These are phyloP conservation scores for Candida silvicultrix DNA, from an alignment of 805 yeast species.

Conservation along the genomic window DNA sequence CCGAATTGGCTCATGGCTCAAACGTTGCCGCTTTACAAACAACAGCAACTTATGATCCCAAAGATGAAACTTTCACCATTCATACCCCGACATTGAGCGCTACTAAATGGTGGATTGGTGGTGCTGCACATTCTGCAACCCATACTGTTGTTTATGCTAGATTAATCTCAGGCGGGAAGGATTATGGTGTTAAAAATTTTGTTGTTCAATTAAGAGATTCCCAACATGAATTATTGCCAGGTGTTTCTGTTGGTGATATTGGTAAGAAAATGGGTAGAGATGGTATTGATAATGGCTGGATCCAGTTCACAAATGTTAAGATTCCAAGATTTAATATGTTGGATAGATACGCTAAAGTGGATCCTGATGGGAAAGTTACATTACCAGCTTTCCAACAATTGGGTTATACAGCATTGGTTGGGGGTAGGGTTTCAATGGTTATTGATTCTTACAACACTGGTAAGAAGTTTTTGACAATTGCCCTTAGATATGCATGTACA, in stretches of 20 bases:
- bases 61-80: slow-evolving; percentile 61
- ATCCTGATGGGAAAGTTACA: slow-evolving; percentile 61
- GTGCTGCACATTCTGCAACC: slow-evolving; percentile 92
- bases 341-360: slow-evolving; percentile 70
- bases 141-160: slow-evolving; percentile 86
- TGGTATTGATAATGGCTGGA: slow-evolving; percentile 96
- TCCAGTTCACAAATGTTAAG: slow-evolving; percentile 77
- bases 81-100: slow-evolving; percentile 89
- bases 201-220: slow-evolving; percentile 84
- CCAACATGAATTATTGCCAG: slow-evolving; percentile 68
- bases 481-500: slow-evolving; percentile 81
- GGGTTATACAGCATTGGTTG: slow-evolving; percentile 79
- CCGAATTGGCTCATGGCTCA: slow-evolving; percentile 89
- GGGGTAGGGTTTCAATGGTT: slow-evolving; percentile 90
- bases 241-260: slow-evolving; percentile 82
- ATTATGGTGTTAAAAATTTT: slow-evolving; percentile 88
- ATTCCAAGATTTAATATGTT: slow-evolving; percentile 84
- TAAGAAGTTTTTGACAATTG: slow-evolving; percentile 76
- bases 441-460: slow-evolving; percentile 77
- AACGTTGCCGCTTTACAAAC: slow-evolving; percentile 92
- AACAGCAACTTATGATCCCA: slow-evolving; percentile 72
- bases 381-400: slow-evolving; percentile 80
- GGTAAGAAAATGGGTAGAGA: slow-evolving; percentile 96
- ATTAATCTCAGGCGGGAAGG: slow-evolving; percentile 72
- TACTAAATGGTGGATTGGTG: slow-evolving; percentile 99